These are phyloP conservation scores for Citrus hindsii DNA, from an alignment of 345 rosid genomes.

Conservation along the genomic window DNA sequence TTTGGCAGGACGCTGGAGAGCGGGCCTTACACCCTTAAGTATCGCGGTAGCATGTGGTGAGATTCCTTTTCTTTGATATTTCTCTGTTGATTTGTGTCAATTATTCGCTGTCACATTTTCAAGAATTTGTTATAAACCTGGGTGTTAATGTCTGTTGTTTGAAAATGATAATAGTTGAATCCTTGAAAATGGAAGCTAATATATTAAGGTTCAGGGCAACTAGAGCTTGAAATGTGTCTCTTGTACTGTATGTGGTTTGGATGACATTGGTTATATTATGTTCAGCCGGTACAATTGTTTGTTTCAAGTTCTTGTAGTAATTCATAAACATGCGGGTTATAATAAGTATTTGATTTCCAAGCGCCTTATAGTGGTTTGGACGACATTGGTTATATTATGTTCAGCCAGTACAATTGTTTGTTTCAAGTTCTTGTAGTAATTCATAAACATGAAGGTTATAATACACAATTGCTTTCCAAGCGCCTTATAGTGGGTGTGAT, in stretches of 20 bases:
- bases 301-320: too few species aligned
- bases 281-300: too few species aligned
- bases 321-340: too few species aligned
- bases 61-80: neutral
- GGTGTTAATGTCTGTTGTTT: neutral
- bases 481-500: neutral
- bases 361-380: too few species aligned
- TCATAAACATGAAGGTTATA: neutral
- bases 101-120: neutral
- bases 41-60: slow-evolving; percentile 83
- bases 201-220: too few species aligned
- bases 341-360: too few species aligned
- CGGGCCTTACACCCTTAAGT: slow-evolving; percentile 65
- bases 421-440: neutral
- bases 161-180: neutral
- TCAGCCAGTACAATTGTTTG: neutral
- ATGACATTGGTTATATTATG: too few species aligned
- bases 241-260: too few species aligned
- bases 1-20: slow-evolving; percentile 68
- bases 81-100: neutral
- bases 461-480: neutral
- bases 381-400: neutral
- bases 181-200: neutral
- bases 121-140: neutral
- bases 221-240: neutral